These are phyloP conservation scores for Amphicarpaea edgeworthii DNA, from an alignment of 306 rosid genomes.

Conservation along the genomic window DNA sequence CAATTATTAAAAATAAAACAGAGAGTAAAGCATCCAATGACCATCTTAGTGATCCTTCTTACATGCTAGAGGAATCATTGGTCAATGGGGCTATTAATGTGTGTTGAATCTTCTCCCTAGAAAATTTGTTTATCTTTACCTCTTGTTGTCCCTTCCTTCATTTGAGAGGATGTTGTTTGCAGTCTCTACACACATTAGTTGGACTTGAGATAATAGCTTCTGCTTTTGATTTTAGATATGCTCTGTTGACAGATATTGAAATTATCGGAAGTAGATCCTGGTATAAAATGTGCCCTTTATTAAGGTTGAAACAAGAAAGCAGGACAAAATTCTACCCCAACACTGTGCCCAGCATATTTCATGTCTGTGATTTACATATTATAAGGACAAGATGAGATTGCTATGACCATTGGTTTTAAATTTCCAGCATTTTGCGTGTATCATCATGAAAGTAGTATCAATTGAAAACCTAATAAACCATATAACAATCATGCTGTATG, in stretches of 20 bases:
- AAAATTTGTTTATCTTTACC: constrained; percentile 5
- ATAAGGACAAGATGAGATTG: constrained; percentile 10
- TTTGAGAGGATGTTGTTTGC: constrained; percentile 19
- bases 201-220: constrained; percentile 7
- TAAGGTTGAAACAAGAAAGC: constrained; percentile 31
- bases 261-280: constrained; percentile 8
- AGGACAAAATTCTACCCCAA: background rate
- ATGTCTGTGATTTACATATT: constrained; percentile 26
- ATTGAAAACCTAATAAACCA: constrained; percentile 23
- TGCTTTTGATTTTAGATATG: constrained; percentile 25
- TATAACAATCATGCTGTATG: constrained; percentile 14
- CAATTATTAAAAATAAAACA: background rate
- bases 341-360: constrained; percentile 10
- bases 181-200: background rate
- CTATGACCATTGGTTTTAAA: constrained; percentile 9
- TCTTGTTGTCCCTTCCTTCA: background rate
- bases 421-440: constrained; percentile 15
- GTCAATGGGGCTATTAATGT: background rate
- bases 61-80: constrained; percentile 13
- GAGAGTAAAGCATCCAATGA: background rate
- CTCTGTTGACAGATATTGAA: background rate
- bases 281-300: constrained; percentile 27
- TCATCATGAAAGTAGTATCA: constrained; percentile 17
- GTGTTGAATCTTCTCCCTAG: constrained; percentile 6
- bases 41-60: constrained; percentile 20